phyloP scores from a whole-genome alignment of 1,139 yeast genomes.

The Debaryomycetaceae sp. region DNA sequence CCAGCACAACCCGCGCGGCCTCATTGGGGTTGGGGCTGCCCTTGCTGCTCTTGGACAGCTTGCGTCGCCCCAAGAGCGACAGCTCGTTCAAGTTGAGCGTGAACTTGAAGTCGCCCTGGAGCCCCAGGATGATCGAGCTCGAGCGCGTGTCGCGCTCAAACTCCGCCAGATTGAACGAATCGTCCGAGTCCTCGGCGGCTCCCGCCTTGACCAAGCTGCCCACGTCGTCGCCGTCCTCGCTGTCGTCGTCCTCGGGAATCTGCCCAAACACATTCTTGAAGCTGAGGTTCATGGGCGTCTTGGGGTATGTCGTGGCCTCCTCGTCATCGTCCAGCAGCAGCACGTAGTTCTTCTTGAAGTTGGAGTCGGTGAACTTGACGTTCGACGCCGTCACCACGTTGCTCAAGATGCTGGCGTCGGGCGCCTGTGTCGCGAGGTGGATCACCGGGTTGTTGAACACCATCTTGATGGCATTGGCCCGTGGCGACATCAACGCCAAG shows the following conservation, averaged over 20 bases:
- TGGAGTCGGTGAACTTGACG: conserved; percentile 8
- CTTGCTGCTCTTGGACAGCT: conserved; percentile 10
- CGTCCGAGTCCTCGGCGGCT: conserved; percentile 6
- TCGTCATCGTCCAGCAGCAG: conserved; percentile 8
- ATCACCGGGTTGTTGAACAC: conserved; percentile 46
- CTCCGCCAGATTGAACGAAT: conserved; percentile 8
- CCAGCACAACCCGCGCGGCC: background rate
- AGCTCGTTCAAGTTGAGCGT: conserved; percentile 42
- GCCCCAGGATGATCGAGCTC: conserved; percentile 38
- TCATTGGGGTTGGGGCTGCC: conserved; percentile 6
- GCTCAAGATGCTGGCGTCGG: conserved; percentile 3
- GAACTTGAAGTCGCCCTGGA: conserved; percentile 39
- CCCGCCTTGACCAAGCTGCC: conserved; percentile 12
- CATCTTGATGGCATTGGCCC: conserved; percentile 43
- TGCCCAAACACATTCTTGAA: conserved; percentile 33
- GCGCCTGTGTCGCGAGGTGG: conserved; percentile 2
- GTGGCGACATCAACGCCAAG: conserved; percentile 22
- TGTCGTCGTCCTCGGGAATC: conserved; percentile 17
- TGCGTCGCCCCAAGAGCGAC: conserved; percentile 36
- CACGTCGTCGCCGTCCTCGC: conserved; percentile 15
- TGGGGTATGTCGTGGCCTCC: conserved; percentile 15
- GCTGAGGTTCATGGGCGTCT: conserved; percentile 26
- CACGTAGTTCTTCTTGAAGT: conserved; percentile 7
- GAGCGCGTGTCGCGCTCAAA: conserved; percentile 32
- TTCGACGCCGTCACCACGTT: conserved; percentile 4